Evolutionary conservation across 768 basidiomycete genomes (phyloP), one percentile per base, ranked within the genome.

Genomic region (Kwoniella sp.): DNA sequence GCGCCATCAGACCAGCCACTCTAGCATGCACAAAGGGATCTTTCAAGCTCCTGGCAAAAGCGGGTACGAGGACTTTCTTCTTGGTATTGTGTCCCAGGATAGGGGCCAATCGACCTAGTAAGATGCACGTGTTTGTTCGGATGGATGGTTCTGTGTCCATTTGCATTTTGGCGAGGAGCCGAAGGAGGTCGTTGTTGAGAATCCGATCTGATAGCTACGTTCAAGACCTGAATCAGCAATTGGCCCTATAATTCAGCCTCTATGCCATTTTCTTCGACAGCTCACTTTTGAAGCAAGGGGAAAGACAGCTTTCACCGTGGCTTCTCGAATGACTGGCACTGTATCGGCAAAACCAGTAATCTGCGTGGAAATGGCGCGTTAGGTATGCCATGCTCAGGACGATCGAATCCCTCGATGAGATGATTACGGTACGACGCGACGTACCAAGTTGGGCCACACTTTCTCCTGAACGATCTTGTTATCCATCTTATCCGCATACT

Each of bases 321-420:
- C 92, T 80, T 98, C 96, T 40, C 96, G 87, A 61, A 99, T 90
- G 50, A 97, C 83, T 1, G 94, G 88, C 1, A 98, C 91, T 0
- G 93, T 94, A 76, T 99, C 96, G 2, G 89, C 85, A 74, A 98
- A 98, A 0, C 96, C 96, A 2, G 91, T 91, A 87, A 95, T 91
- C 93, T 95, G 49, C n/a, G n/a, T n/a, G n/a, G n/a, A n/a, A n/a
- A n/a, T n/a, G n/a, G n/a, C n/a, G n/a, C n/a, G n/a, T n/a, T n/a
- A n/a, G n/a, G n/a, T n/a, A n/a, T n/a, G n/a, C n/a, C n/a, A n/a
- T n/a, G n/a, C n/a, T n/a, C n/a, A n/a, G n/a, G n/a, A n/a, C n/a
- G n/a, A n/a, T n/a, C n/a, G n/a, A n/a, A n/a, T n/a, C n/a, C n/a
- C n/a, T n/a, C n/a, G n/a, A n/a, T n/a, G n/a, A n/a, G n/a, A n/a